A percentile compares a stretch with the other conserved stretches of the same genome.
These are phyloP conservation scores for Skeletonema costatum DNA, from an alignment of 108 stramenopile species.

Conservation along the genomic window DNA sequence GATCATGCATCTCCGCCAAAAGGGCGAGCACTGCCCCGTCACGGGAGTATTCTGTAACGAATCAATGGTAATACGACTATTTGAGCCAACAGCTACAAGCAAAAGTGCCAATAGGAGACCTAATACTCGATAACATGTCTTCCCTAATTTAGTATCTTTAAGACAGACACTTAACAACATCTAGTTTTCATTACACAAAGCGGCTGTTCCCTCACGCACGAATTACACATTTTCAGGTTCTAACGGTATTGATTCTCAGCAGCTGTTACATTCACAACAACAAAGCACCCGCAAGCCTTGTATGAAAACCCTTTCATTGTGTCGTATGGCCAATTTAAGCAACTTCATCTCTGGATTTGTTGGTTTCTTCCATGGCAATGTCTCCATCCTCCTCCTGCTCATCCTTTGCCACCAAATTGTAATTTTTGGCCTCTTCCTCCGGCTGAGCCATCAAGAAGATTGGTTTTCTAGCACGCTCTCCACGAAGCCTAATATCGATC, in stretches of 20 bases:
- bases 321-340: neutral
- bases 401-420: constrained; percentile 29
- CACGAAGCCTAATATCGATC: constrained; percentile 65
- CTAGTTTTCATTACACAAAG: neutral
- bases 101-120: neutral
- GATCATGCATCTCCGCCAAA: constrained; percentile 47
- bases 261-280: constrained; percentile 1
- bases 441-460: constrained; percentile 32
- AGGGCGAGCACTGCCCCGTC: constrained; percentile 61
- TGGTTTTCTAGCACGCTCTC: constrained; percentile 63
- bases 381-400: constrained; percentile 10
- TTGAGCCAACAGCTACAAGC: constrained; percentile 52
- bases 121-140: neutral
- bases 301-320: neutral
- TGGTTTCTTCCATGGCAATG: neutral
- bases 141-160: neutral
- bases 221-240: constrained; percentile 80
- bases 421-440: constrained; percentile 16
- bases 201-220: constrained; percentile 65
- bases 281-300: constrained; percentile 1
- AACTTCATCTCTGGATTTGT: neutral
- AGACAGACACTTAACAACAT: neutral
- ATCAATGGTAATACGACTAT: constrained; percentile 61
- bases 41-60: constrained; percentile 67
- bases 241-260: constrained; percentile 43